phyloP scores from a whole-genome alignment of 1,139 yeast genomes.

The Saccharomyces uvarum region DNA sequence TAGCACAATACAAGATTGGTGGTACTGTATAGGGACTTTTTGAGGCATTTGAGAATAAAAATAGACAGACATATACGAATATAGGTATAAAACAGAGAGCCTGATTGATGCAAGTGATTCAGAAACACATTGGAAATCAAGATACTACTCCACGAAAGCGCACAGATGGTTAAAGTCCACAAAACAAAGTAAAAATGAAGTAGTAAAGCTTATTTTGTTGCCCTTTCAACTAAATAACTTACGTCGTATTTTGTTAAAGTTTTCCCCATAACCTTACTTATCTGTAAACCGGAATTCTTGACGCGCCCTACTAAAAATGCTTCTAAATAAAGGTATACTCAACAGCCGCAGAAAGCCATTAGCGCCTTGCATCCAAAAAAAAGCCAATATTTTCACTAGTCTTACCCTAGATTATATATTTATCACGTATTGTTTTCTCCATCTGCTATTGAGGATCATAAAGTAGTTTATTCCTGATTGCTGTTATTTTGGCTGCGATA shows the following conservation, averaged over 20 bases:
- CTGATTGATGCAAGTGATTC: not conserved
- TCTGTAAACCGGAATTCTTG: not conserved
- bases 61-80: not conserved
- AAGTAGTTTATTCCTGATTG: no score
- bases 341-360: not conserved
- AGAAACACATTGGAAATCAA: not conserved
- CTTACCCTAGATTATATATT: not conserved
- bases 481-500: no score
- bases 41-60: no score
- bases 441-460: no score
- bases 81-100: not conserved
- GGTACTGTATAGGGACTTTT: no score
- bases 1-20: no score
- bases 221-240: not conserved
- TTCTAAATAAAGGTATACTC: not conserved
- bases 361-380: not conserved
- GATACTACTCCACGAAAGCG: not conserved
- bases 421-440: not conserved
- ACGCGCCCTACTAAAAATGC: not conserved
- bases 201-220: not conserved
- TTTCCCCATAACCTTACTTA: not conserved
- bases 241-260: not conserved
- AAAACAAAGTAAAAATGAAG: not conserved
- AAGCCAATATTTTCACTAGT: not conserved
- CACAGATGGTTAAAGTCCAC: not conserved